phyloP scores from a whole-genome alignment of 768 basidiomycete species.

The Xerocomus potaroensis region DNA sequence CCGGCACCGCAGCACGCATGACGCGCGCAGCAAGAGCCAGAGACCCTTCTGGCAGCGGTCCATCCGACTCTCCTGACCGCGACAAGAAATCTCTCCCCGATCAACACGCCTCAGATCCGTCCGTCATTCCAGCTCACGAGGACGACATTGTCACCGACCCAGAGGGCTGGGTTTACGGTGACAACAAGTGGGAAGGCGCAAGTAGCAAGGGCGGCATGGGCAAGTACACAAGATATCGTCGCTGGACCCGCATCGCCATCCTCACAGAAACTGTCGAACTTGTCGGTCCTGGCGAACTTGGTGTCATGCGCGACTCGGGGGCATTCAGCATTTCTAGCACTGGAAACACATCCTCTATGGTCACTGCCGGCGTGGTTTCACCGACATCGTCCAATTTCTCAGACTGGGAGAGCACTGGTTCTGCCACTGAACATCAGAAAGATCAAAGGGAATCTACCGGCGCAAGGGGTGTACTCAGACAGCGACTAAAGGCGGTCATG shows the following conservation, averaged over 20 bases:
- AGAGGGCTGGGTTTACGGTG: conserved; percentile 92
- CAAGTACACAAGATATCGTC: conserved; percentile 84
- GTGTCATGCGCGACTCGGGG: conserved; percentile 26
- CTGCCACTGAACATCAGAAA: conserved; percentile 18
- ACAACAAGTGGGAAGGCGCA: conserved; percentile 90
- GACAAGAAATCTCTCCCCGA: conserved; percentile 20
- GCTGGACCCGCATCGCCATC: conserved; percentile 83
- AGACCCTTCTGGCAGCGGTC: conserved; percentile 23
- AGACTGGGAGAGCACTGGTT: conserved; percentile 28
- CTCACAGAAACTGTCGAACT: conserved; percentile 68
- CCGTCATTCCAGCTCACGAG: conserved; percentile 33
- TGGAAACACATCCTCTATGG: conserved; percentile 21
- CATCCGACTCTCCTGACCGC: conserved; percentile 20
- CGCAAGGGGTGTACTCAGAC: conserved; percentile 21
- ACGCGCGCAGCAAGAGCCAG: conserved; percentile 52
- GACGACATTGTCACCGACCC: conserved; percentile 66
- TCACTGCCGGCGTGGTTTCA: conserved; percentile 20
- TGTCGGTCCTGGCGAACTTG: conserved; percentile 37
- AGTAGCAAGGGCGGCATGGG: conserved; percentile 79
- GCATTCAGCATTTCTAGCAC: conserved; percentile 15
- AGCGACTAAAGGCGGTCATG: conserved; percentile 28
- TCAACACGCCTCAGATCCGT: conserved; percentile 25
- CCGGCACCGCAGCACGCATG: conserved; percentile 38
- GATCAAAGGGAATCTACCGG: conserved; percentile 16
- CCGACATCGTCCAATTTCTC: conserved; percentile 30